phyloP scores from a whole-genome alignment of 2,329 filamentous ascomycete species.

The Lizonia empirigonia region DNA sequence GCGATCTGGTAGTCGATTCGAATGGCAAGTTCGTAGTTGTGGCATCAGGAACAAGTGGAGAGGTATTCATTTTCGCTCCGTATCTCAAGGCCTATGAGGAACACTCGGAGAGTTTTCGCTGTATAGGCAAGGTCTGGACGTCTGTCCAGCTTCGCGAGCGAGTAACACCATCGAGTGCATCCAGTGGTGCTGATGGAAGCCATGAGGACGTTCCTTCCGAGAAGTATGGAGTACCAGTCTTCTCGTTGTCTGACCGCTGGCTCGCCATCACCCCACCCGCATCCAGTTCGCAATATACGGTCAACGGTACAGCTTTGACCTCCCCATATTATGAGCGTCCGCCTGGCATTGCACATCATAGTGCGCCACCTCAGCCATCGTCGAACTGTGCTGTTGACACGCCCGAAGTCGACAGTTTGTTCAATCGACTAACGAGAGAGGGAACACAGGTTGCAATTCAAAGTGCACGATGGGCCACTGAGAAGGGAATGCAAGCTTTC shows the following conservation, averaged over 20 bases:
- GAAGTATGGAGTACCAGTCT: constrained; percentile 65
- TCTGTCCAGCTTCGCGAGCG: constrained; percentile 66
- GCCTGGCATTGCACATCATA: constrained; percentile 63
- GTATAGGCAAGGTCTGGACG: constrained; percentile 92
- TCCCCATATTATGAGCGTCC: constrained; percentile 57
- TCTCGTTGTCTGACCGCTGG: constrained; percentile 75
- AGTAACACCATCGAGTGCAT: constrained; percentile 40
- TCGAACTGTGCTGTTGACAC: constrained; percentile 72
- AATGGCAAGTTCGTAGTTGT: constrained; percentile 74
- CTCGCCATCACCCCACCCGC: constrained; percentile 76
- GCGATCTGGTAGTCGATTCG: constrained; percentile 74
- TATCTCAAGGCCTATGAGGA: constrained; percentile 36
- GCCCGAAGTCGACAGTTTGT: constrained; percentile 72
- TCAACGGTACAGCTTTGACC: constrained; percentile 68
- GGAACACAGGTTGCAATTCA: constrained; percentile 79
- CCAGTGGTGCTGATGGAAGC: constrained; percentile 45
- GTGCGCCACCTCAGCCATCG: constrained; percentile 71
- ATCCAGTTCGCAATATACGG: constrained; percentile 71
- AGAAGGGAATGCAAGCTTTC: constrained; percentile 77
- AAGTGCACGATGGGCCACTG: constrained; percentile 75
- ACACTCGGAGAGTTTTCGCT: constrained; percentile 58
- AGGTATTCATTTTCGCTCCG: constrained; percentile 74
- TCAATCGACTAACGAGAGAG: constrained; percentile 78
- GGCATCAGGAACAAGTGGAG: constrained; percentile 81
- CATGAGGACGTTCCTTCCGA: constrained; percentile 40